Conservation (phyloP, 768 basidiomycete genomes). For the Stropharia rugosoannulata region DNA sequence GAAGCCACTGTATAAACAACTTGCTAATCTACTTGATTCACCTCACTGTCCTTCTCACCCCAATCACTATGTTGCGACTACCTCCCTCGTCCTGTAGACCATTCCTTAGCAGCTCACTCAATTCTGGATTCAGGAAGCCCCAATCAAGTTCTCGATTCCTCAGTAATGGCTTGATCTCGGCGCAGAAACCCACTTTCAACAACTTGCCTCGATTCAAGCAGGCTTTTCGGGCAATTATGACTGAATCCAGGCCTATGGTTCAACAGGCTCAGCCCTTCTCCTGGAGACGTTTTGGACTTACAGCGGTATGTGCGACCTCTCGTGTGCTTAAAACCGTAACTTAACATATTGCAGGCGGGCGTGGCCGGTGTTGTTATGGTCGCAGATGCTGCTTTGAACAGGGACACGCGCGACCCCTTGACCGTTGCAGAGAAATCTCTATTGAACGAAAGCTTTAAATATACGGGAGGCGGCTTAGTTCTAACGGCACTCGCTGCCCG, state of each 20-base stretch:
- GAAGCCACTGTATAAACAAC: not conserved
- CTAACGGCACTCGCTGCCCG: constrained; percentile 80
- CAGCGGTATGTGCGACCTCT: constrained; percentile 31
- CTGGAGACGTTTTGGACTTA: constrained; percentile 31
- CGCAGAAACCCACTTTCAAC: constrained; percentile 4
- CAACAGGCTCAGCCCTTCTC: constrained; percentile 30
- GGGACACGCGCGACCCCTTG: constrained; percentile 74
- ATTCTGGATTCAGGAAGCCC: constrained; percentile 7
- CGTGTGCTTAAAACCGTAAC: constrained; percentile 30
- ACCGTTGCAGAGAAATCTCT: constrained; percentile 62
- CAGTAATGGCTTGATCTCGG: constrained; percentile 13
- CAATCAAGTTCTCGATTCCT: constrained; percentile 12
- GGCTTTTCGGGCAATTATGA: constrained; percentile 45
- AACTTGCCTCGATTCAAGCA: not conserved
- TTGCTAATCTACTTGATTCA: not conserved
- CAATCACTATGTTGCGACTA: constrained; percentile 15
- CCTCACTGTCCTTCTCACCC: not conserved
- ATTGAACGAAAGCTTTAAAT: constrained; percentile 78
- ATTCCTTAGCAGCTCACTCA: constrained; percentile 2
- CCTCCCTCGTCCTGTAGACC: constrained; percentile 16
- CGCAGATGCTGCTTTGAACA: constrained; percentile 66
- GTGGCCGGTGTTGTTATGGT: constrained; percentile 71
- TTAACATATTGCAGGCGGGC: constrained; percentile 46
- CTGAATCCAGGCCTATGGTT: constrained; percentile 35
- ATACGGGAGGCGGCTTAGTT: constrained; percentile 77